Base-by-base conservation (phyloP, 352 stramenopile species). In the Pelagophyceae sp. region DNA sequence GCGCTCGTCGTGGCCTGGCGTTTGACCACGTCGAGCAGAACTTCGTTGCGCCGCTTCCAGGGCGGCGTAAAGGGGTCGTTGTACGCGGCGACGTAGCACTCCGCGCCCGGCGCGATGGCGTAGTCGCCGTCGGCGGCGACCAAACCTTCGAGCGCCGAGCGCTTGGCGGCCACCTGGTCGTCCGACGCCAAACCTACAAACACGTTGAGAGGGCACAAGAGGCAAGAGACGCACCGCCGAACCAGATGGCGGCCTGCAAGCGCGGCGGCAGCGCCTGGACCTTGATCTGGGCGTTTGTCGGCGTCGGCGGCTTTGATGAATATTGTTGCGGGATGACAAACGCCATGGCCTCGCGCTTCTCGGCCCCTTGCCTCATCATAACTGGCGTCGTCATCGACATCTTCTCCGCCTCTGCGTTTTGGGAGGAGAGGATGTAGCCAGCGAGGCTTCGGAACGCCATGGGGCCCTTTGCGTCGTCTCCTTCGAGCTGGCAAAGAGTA, bases 321-420 rank as follows among this genome's bases (percentile, higher is more conserved):
- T 87, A 90, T 61, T 82, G 76, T 27, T 81, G 85, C 3, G 86
- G 86, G 50, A 90, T 75, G 0, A 90, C 83, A 83, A 90, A 90
- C 25, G 81, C 82, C 86, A 90, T 90, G 70, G 83, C 77, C 71
- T 63, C 75, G 33, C 79, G 76, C 78, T 78, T 54, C 75, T 78
- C 75, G 32, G 77, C 37, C 51, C 70, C 77, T 58, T 69, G 54
- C 25, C 38, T 72, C 58, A 40, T 79, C 27, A 89, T 80, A 6
- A 90, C 86, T n/a, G 86, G 86, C 38, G 85, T 90, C 17, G 86
- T 90, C 86, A 90, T 90, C 77, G 86, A 87, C 85, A 90, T 89
- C 31, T 85, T 78, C 23, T 69, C 81, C 37, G 83, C 76, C 58
- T 85, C 45, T 64, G 84, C 35, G 80, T 90, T 90, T 70, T 89